Base-by-base conservation (phyloP, 371 early-diverging fungal genomes). In the Mucor saturninus region DNA sequence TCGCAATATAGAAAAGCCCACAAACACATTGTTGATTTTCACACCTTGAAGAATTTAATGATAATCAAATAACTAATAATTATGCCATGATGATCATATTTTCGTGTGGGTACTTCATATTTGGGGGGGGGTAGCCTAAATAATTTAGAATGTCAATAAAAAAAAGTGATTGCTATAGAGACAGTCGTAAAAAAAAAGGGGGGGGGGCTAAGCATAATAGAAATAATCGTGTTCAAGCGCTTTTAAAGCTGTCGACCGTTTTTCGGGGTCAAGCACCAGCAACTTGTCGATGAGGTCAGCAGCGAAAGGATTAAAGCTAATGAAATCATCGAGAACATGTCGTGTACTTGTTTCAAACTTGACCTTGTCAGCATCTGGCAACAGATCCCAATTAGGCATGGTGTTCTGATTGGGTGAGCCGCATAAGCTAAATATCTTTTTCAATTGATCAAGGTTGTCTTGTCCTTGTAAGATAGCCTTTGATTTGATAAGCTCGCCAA, bases 401-500 rank as follows among this genome's bases (percentile, higher is more conserved):
- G 67, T 79, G 4, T 87, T 76, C 43, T 91, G 77, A 2, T 81
- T 89, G 9, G 96, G 96, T 8, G 91, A 85, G 0, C 96, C 96
- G 62, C 92, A 91, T 8, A 92, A 68, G 15, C 83, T 71, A 65
- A 92, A 92, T 31, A 97, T 92, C 42, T 79, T 80, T 51, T 90
- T 88, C 31, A 96, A 59, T 69, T 97, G 96, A 63, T 93, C 91
- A 43, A 91, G 64, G 65, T 96, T 96, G 13, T 90, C 74, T 9
- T 62, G 70, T 29, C 96, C 97, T 65, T 83, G 91, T 53, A 97
- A 82, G 10, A 96, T 82, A 4, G 96, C 91, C 54, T 84, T 69
- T 32, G 87, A 80, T 59, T 75, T 79, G 26, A 96, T 68, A 77
- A 98, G 88, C 72, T 98, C 99, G 28, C 84, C 93, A 69, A 87